A percentile compares a stretch with the other conserved stretches of the same genome.
These are phyloP conservation scores for Kazachstania sp. DNA, from an alignment of 1,139 yeast species.

Conservation along the genomic window DNA sequence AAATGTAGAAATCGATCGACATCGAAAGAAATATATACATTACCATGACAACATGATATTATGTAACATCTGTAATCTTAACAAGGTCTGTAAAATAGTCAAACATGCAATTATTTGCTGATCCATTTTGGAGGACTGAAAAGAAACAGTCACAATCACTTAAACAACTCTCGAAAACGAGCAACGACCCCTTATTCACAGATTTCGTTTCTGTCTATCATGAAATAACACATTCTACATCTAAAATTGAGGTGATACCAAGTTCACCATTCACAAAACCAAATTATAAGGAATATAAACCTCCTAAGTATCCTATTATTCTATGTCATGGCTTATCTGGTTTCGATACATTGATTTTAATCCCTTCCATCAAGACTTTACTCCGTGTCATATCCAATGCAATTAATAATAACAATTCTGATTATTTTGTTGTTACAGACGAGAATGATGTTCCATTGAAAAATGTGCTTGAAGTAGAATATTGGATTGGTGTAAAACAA, in stretches of 20 bases:
- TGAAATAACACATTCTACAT: no score
- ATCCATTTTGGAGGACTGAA: no score
- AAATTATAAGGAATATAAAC: constrained; percentile 20
- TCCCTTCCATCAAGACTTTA: constrained; percentile 37
- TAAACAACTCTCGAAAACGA: no score
- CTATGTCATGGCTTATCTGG: constrained; percentile 83
- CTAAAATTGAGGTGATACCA: neutral
- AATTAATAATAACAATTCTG: constrained; percentile 15
- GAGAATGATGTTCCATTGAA: constrained; percentile 13
- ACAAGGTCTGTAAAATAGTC: no score
- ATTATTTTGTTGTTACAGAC: constrained; percentile 15
- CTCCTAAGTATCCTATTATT: constrained; percentile 55
- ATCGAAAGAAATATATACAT: no score
- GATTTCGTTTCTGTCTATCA: no score
- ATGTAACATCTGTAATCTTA: no score
- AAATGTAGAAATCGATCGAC: no score
- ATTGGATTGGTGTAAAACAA: constrained; percentile 73
- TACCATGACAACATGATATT: no score
- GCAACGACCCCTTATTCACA: no score
- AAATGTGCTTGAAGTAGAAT: constrained; percentile 46
- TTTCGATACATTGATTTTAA: constrained; percentile 50
- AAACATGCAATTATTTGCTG: no score
- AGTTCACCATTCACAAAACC: neutral
- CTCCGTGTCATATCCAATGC: constrained; percentile 21
- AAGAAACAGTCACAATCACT: no score